Conservation (phyloP, 202 grass and related monocot species). For the Saccharum hybrid region DNA sequence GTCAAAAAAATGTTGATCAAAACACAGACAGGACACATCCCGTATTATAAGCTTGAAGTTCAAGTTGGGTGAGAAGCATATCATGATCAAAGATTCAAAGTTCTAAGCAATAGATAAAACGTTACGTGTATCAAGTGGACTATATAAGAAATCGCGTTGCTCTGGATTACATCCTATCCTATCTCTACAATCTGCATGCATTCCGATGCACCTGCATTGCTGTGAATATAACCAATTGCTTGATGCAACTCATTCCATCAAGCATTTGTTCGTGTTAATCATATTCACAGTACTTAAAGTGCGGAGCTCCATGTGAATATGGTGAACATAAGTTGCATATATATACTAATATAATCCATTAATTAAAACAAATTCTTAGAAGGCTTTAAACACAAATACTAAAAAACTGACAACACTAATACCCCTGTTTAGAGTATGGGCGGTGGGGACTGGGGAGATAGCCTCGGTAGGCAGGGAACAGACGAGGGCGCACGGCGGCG, state of each 20-base stretch:
- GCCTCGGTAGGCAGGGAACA: no score
- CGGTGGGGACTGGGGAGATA: no score
- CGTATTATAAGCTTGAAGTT: background rate
- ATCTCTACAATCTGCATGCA: background rate
- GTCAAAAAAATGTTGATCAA: background rate
- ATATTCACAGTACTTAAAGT: no score
- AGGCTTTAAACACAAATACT: no score
- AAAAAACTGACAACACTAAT: background rate
- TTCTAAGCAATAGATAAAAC: background rate
- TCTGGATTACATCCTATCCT: no score
- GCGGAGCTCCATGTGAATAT: background rate
- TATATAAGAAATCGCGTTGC: background rate
- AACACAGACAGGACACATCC: background rate
- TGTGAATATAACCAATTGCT: background rate
- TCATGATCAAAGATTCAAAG: background rate
- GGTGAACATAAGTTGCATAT: background rate
- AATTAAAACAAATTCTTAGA: no score
- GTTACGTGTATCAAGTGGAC: background rate
- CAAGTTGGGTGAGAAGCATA: conserved; percentile 9
- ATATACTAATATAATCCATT: no score
- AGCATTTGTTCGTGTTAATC: no score
- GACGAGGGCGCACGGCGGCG: no score
- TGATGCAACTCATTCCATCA: no score
- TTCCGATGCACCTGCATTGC: background rate
- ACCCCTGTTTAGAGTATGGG: no score